Conservation (phyloP, 352 stramenopile genomes). For the Thalassiosira exigua region DNA sequence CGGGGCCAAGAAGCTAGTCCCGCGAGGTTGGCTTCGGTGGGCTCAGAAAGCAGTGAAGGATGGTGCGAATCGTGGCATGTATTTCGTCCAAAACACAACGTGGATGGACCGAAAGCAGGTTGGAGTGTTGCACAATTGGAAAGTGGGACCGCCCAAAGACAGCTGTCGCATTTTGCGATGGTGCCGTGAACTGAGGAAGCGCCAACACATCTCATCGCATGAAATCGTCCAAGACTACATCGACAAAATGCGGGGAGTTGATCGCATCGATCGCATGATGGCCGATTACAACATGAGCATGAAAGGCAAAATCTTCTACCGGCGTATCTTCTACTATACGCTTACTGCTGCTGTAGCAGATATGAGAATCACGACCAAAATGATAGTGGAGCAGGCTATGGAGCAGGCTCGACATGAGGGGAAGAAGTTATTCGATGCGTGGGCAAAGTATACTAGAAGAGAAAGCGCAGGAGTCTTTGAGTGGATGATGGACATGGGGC, state of each 20-base stretch:
- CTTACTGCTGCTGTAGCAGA: not conserved
- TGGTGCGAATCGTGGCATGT: not conserved
- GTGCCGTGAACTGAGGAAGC: not conserved
- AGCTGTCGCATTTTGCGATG: not conserved
- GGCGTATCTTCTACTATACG: conserved; percentile 13
- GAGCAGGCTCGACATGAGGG: not conserved
- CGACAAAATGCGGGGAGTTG: conserved; percentile 3
- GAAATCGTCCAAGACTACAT: conserved; percentile 8
- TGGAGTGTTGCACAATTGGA: conserved; percentile 14
- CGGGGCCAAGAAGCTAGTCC: not conserved
- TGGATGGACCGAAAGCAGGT: conserved; percentile 33
- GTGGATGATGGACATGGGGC: conserved; percentile 8
- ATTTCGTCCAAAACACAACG: conserved; percentile 19
- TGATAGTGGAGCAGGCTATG: conserved; percentile 3
- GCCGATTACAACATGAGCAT: not conserved
- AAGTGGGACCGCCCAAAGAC: conserved; percentile 1
- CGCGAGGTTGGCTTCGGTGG: conserved; percentile 9
- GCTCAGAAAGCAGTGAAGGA: not conserved
- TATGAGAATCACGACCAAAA: conserved; percentile 12
- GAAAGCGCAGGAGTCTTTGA: not conserved
- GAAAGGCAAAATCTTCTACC: conserved; percentile 6
- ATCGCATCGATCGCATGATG: conserved; percentile 4
- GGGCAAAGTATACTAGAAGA: not conserved
- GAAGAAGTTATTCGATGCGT: not conserved
- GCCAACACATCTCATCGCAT: not conserved